Conservation (phyloP, 352 stramenopile species). For the Globisporangium irregulare region DNA sequence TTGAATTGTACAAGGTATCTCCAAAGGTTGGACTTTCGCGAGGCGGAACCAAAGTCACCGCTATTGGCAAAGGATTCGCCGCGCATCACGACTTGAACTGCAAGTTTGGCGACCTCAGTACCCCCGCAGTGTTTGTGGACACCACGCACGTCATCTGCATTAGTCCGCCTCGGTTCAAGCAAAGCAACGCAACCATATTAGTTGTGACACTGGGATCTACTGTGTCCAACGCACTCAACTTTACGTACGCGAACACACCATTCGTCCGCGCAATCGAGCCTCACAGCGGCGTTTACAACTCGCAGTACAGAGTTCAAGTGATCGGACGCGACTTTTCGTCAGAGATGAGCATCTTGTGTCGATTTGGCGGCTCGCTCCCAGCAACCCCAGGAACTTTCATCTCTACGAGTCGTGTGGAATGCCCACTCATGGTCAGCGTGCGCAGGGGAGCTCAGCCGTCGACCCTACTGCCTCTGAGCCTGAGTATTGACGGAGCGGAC, state of each 20-base stretch:
- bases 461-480: conserved; percentile 17
- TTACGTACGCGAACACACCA: conserved; percentile 32
- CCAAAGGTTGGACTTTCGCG: conserved; percentile 25
- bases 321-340: conserved; percentile 21
- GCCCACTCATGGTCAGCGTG: background rate
- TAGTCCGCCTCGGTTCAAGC: conserved; percentile 29
- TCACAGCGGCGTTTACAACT: conserved; percentile 24
- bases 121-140: conserved; percentile 27
- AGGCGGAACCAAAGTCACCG: conserved; percentile 29
- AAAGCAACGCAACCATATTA: conserved; percentile 13
- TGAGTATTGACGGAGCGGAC: conserved; percentile 27
- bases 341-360: conserved; percentile 22
- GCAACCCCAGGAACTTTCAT: background rate
- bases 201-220: conserved; percentile 25
- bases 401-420: conserved; percentile 8
- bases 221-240: conserved; percentile 18
- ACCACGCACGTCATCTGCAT: conserved; percentile 22
- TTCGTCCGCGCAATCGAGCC: conserved; percentile 26
- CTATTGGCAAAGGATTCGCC: conserved; percentile 37
- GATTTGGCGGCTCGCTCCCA: conserved; percentile 21
- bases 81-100: conserved; percentile 30
- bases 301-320: conserved; percentile 19
- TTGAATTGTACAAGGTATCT: conserved; percentile 24
- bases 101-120: conserved; percentile 28
- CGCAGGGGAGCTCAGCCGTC: background rate